Conservation (phyloP, 192 early-diverging fungal species). For the Neocallimastix lanati region DNA sequence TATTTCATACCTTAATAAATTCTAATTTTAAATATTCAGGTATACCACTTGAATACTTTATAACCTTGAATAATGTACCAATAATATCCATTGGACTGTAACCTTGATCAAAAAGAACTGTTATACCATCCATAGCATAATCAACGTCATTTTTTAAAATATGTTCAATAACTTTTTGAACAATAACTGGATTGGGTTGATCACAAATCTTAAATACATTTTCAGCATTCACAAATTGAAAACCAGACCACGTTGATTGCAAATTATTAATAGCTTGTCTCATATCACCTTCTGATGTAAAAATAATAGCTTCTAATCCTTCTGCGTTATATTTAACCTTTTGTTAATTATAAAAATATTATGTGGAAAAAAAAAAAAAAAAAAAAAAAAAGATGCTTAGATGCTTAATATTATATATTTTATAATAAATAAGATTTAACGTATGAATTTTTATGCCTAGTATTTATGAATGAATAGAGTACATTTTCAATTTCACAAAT, state of each 20-base stretch:
- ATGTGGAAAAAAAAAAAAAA: too few relatives aligned
- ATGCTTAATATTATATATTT: too few relatives aligned
- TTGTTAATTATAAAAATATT: too few relatives aligned
- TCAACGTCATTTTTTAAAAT: constrained; percentile 52
- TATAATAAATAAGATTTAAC: too few relatives aligned
- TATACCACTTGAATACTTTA: constrained; percentile 53
- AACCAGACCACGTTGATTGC: constrained; percentile 75
- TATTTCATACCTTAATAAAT: constrained; percentile 58
- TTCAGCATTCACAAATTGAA: constrained; percentile 62
- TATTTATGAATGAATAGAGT: background rate
- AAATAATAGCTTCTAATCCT: constrained; percentile 83
- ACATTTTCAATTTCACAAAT: constrained; percentile 69
- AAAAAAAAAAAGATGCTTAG: too few relatives aligned
- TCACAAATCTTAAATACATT: constrained; percentile 97
- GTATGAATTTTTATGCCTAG: background rate
- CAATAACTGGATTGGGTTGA: constrained; percentile 74
- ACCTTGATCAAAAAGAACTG: constrained; percentile 60
- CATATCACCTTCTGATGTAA: constrained; percentile 96
- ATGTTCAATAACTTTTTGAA: constrained; percentile 52
- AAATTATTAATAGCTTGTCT: constrained; percentile 94
- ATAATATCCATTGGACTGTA: constrained; percentile 84
- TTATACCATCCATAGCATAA: constrained; percentile 46
- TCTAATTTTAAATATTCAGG: constrained; percentile 67
- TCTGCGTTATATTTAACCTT: constrained; percentile 67
- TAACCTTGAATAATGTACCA: constrained; percentile 76